These are phyloP conservation scores for Penicillium sp. DNA, from an alignment of 2,329 filamentous ascomycete species.

Conservation along the genomic window DNA sequence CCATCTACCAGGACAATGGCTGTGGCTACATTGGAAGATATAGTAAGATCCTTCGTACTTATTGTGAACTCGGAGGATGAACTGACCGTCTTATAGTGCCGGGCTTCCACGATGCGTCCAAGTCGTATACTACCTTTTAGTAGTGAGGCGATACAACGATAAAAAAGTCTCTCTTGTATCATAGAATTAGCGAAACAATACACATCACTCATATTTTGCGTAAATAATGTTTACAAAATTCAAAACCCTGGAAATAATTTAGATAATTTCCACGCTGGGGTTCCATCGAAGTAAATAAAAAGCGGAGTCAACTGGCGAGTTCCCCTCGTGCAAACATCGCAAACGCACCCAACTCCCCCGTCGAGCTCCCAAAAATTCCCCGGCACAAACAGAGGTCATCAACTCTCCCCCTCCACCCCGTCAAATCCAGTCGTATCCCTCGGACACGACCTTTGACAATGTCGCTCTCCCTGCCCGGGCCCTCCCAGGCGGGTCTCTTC, in stretches of 20 bases:
- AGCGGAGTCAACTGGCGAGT: slow-evolving; percentile 21
- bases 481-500: slow-evolving; percentile 89
- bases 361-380: slow-evolving; percentile 38
- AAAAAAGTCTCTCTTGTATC: neutral
- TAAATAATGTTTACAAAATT: no score
- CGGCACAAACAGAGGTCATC: slow-evolving; percentile 25
- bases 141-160: slow-evolving; percentile 1
- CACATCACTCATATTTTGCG: neutral
- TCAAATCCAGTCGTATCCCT: slow-evolving; percentile 21
- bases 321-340: slow-evolving; percentile 38
- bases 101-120: slow-evolving; percentile 16
- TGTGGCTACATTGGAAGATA: slow-evolving; percentile 30
- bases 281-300: neutral
- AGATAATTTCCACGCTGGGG: neutral
- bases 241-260: no score
- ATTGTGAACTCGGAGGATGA: neutral
- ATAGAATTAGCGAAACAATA: neutral
- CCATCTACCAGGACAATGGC: slow-evolving; percentile 37
- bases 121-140: slow-evolving; percentile 5
- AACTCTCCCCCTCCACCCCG: slow-evolving; percentile 18
- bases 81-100: slow-evolving; percentile 15
- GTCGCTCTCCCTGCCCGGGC: slow-evolving; percentile 94
- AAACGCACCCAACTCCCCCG: slow-evolving; percentile 30
- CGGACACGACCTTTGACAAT: slow-evolving; percentile 44
- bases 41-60: slow-evolving; percentile 21